Conservation (phyloP, 495 filamentous ascomycete genomes). For the Podospora conica region DNA sequence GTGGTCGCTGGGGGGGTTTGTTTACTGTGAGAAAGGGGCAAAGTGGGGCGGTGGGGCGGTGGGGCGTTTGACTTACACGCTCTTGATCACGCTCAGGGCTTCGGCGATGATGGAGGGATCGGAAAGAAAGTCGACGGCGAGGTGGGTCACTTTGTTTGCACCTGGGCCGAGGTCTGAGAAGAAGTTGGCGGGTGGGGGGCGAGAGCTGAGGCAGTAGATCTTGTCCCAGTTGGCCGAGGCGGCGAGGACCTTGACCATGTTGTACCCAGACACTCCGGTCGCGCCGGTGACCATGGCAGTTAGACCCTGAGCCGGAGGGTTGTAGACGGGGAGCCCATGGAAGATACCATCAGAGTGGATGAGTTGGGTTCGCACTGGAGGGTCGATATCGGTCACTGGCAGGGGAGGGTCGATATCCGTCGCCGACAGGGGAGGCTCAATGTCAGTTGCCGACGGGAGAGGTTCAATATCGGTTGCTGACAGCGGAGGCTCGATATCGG, state of each 20-base stretch:
- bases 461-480: neutral
- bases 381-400: neutral
- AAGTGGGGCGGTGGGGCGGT: neutral
- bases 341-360: conserved; percentile 38
- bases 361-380: neutral
- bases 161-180: conserved; percentile 10
- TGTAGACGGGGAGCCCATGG: conserved; percentile 43
- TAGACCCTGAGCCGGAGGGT: conserved; percentile 23
- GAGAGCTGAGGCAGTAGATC: conserved; percentile 45
- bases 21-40: conserved; percentile 16
- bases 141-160: conserved; percentile 35
- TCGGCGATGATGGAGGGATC: conserved; percentile 34
- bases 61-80: conserved; percentile 14
- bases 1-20: conserved; percentile 32
- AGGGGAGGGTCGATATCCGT: neutral
- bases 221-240: conserved; percentile 45
- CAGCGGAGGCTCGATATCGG: neutral
- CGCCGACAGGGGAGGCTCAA: neutral
- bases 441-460: neutral
- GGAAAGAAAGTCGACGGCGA: conserved; percentile 44
- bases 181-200: conserved; percentile 32
- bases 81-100: conserved; percentile 23
- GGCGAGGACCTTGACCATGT: conserved; percentile 42
- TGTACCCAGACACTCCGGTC: conserved; percentile 45
- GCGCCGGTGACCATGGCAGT: conserved; percentile 50